These are phyloP conservation scores for Adansonia gregorii DNA, from an alignment of 441 rosid species.

Conservation along the genomic window DNA sequence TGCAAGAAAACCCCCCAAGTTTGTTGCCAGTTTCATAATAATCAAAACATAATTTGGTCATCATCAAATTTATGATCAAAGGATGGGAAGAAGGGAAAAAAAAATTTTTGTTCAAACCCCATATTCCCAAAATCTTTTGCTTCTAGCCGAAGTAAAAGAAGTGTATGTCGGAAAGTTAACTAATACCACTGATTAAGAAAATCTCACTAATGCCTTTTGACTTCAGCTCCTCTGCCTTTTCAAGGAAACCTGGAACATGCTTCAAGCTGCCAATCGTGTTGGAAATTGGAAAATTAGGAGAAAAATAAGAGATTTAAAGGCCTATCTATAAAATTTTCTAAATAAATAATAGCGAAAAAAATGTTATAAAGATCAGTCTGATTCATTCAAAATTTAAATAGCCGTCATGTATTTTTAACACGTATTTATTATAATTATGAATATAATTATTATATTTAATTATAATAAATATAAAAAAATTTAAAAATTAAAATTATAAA, in stretches of 20 bases:
- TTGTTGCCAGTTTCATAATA: not conserved
- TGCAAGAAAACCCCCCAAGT: slow-evolving; percentile 33
- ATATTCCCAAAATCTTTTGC: not conserved
- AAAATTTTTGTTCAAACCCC: too few relatives aligned
- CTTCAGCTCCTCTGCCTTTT: slow-evolving; percentile 77
- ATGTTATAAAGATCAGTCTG: not conserved
- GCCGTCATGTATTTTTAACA: too few relatives aligned
- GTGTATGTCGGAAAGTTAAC: not conserved
- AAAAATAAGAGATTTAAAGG: not conserved
- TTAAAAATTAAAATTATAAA: too few relatives aligned
- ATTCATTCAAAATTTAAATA: too few relatives aligned
- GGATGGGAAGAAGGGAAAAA: not conserved
- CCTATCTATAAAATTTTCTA: not conserved
- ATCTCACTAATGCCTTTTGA: slow-evolving; percentile 79
- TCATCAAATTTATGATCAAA: not conserved
- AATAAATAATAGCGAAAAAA: not conserved
- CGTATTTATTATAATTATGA: not conserved
- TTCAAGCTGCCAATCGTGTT: slow-evolving; percentile 50
- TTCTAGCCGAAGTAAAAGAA: not conserved
- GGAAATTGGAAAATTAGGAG: not conserved
- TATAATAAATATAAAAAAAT: not conserved
- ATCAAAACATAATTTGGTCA: not conserved
- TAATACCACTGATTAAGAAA: slow-evolving; percentile 70
- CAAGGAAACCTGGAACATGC: slow-evolving; percentile 92
- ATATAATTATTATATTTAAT: not conserved